Evolutionary conservation across 1,284 basidiomycete genomes (phyloP).

Genomic region (Pseudozyma flocculosa): DNA sequence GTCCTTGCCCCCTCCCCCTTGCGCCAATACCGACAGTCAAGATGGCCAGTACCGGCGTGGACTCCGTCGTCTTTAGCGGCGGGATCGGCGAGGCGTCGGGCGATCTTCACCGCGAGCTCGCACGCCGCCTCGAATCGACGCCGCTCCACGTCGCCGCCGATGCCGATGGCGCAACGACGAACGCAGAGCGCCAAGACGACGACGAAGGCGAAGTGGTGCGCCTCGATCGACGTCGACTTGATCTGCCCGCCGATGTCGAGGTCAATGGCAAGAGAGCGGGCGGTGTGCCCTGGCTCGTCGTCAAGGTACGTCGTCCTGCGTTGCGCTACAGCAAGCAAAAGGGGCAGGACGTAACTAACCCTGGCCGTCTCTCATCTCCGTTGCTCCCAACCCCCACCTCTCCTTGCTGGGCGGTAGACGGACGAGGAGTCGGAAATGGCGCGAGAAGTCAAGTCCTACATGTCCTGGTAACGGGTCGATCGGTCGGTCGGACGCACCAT

Average conservation of each 20-base stretch:
- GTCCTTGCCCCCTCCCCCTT: too few species aligned
- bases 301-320: conserved; percentile 28
- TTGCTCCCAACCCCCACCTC: too few species aligned
- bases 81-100: conserved; percentile 20
- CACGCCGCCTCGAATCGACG: conserved; percentile 1
- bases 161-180: background rate
- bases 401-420: too few species aligned
- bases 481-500: too few species aligned
- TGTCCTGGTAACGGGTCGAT: background rate
- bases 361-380: too few species aligned
- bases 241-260: too few species aligned
- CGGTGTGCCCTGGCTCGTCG: conserved; percentile 18
- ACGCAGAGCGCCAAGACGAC: background rate
- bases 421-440: conserved; percentile 14
- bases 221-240: too few species aligned
- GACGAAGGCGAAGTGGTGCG: too few species aligned
- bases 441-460: background rate
- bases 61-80: conserved; percentile 27
- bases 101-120: conserved; percentile 2
- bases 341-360: background rate
- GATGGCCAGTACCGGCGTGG: conserved; percentile 10
- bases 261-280: too few species aligned
- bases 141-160: conserved; percentile 1
- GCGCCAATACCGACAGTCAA: conserved; percentile 14
- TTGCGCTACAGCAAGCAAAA: conserved; percentile 1